Evolutionary conservation across 2,329 filamentous ascomycete genomes (phyloP).

Genomic region (Exophiala sideris): DNA sequence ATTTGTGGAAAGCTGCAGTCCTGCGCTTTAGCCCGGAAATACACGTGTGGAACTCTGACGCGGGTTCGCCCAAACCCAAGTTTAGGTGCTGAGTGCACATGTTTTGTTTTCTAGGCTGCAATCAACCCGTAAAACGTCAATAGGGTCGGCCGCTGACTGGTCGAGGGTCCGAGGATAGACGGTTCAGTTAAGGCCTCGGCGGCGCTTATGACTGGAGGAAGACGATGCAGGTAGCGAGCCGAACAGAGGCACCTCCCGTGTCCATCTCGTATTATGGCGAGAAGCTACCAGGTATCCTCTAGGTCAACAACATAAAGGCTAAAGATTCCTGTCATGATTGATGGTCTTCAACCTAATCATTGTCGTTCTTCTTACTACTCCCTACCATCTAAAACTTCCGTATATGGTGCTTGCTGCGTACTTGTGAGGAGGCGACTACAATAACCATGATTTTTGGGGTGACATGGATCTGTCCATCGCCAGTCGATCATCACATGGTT

Average conservation of each 20-base stretch:
- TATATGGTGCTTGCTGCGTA: no score
- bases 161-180: neutral
- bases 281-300: neutral
- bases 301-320: neutral
- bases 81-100: neutral
- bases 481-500: slow-evolving; percentile 14
- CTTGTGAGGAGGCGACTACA: no score
- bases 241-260: neutral
- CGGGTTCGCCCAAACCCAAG: neutral
- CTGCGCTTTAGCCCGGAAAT: neutral
- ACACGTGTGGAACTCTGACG: neutral
- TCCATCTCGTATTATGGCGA: neutral
- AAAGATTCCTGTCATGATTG: no score
- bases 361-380: no score
- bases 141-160: neutral
- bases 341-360: no score
- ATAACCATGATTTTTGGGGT: no score
- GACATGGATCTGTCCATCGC: no score
- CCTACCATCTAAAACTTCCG: no score
- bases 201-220: neutral
- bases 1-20: neutral
- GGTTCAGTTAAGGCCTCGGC: neutral
- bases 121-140: neutral
- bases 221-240: neutral
- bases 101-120: neutral